These are phyloP conservation scores for Ceriops decandra DNA, from an alignment of 345 rosid species.

Conservation along the genomic window DNA sequence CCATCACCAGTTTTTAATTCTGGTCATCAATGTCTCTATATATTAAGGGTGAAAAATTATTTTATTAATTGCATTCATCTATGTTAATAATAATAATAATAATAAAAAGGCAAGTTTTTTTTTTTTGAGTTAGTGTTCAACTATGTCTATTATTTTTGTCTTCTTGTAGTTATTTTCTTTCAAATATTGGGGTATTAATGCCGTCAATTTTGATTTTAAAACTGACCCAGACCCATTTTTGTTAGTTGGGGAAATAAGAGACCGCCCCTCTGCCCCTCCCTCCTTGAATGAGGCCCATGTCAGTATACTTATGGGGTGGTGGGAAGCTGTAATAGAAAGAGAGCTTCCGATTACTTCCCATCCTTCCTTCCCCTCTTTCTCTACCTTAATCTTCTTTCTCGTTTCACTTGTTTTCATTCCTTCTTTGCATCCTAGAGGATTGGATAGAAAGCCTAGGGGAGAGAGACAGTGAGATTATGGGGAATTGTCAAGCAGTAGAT, in stretches of 20 bases:
- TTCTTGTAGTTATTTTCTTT: too few species aligned
- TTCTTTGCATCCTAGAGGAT: neutral
- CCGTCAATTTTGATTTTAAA: slow-evolving; percentile 11
- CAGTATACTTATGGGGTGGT: slow-evolving; percentile 18
- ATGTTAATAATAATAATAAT: too few species aligned
- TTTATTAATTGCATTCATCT: too few species aligned
- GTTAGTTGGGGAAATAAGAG: slow-evolving; percentile 26
- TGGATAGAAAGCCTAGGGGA: neutral
- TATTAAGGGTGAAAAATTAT: too few species aligned
- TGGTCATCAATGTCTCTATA: too few species aligned
- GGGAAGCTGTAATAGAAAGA: slow-evolving; percentile 60
- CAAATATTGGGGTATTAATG: too few species aligned
- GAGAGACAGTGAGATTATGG: slow-evolving; percentile 46
- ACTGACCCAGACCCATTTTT: slow-evolving; percentile 14
- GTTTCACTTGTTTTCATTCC: slow-evolving; percentile 2
- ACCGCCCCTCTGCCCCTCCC: slow-evolving; percentile 9
- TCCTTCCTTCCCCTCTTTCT: slow-evolving; percentile 12
- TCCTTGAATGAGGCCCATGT: slow-evolving; percentile 15
- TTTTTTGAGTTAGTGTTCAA: too few species aligned
- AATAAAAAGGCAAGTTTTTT: too few species aligned
- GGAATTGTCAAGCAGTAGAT: slow-evolving; percentile 93
- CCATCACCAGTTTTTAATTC: too few species aligned
- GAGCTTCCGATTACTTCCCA: slow-evolving; percentile 35
- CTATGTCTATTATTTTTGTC: too few species aligned
- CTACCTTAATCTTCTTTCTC: slow-evolving; percentile 6